A percentile compares a stretch with the other conserved stretches of the same genome.
Conservation (phyloP, 2,329 filamentous ascomycete genomes). For the Cryphonectria parasitica region DNA sequence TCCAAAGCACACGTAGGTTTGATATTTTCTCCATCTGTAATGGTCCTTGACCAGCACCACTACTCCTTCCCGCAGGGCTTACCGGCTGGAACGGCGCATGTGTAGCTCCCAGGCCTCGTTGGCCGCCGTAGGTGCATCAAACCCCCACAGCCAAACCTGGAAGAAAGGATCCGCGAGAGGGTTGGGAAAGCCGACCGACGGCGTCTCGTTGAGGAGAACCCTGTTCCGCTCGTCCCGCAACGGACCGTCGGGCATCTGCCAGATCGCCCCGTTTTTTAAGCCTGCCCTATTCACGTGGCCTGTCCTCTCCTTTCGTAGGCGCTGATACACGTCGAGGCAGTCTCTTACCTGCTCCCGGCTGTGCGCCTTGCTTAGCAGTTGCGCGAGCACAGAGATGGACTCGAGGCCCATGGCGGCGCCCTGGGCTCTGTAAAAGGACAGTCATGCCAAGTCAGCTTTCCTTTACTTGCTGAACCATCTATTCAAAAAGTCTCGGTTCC, state of each 20-base stretch:
- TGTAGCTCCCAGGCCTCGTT: conserved; percentile 29
- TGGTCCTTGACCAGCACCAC: no score
- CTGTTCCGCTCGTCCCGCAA: conserved; percentile 31
- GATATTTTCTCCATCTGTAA: no score
- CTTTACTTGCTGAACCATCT: no score
- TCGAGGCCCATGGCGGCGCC: conserved; percentile 32
- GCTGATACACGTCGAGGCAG: conserved; percentile 30
- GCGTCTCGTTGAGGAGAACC: conserved; percentile 28
- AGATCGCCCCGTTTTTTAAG: conserved; percentile 30
- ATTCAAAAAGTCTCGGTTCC: no score
- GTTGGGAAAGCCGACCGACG: conserved; percentile 32
- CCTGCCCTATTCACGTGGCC: conserved; percentile 30
- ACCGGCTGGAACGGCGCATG: conserved; percentile 25
- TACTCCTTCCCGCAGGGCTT: no score
- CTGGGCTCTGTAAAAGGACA: no score
- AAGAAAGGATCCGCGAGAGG: conserved; percentile 33
- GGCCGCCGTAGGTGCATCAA: conserved; percentile 28
- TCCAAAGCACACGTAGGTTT: no score
- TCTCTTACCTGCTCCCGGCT: conserved; percentile 18
- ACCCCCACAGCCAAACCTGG: conserved; percentile 33
- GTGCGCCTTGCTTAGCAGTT: conserved; percentile 28
- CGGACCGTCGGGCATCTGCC: conserved; percentile 33
- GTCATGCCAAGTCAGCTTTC: no score
- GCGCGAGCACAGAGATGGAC: conserved; percentile 30
- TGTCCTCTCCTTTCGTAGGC: conserved; percentile 31